Conservation (phyloP, 176 grass and related monocot genomes). For the Musa beccarii region DNA sequence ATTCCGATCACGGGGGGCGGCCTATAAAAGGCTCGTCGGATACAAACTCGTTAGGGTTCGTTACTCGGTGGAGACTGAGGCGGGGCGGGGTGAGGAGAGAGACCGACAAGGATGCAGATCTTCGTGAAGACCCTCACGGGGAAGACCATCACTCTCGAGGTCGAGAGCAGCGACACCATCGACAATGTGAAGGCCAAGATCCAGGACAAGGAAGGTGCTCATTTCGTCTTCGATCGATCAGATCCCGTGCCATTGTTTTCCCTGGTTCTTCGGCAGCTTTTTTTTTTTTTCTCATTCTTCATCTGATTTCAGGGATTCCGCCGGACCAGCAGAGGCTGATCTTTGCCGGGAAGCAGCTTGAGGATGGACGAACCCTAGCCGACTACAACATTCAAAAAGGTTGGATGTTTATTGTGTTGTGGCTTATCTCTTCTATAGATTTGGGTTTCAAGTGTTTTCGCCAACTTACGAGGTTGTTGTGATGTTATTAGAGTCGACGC, state of each 20-base stretch:
- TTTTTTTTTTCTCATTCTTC: neutral
- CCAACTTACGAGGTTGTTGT: neutral
- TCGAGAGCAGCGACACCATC: conserved; percentile 95
- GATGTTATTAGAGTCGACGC: conserved; percentile 9
- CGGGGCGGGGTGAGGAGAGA: neutral
- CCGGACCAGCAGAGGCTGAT: conserved; percentile 14
- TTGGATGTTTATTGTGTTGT: neutral
- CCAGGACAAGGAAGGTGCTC: conserved; percentile 84
- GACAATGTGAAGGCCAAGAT: conserved; percentile 99
- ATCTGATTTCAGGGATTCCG: conserved; percentile 1
- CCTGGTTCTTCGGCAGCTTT: neutral
- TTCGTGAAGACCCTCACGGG: conserved; percentile 98
- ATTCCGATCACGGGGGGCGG: neutral
- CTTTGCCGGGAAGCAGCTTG: conserved; percentile 16
- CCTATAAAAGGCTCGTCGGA: neutral
- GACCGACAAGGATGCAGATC: conserved; percentile 69
- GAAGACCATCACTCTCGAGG: conserved; percentile 96
- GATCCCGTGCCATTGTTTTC: neutral
- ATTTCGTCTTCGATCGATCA: too few relatives aligned
- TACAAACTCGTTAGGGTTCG: too few relatives aligned
- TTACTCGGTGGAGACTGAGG: too few relatives aligned
- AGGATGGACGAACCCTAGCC: conserved; percentile 9
- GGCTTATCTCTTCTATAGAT: neutral
- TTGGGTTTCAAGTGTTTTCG: neutral
- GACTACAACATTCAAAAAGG: conserved; percentile 20